phyloP scores from a whole-genome alignment of 441 rosid species.

The Erysimum cheiri region DNA sequence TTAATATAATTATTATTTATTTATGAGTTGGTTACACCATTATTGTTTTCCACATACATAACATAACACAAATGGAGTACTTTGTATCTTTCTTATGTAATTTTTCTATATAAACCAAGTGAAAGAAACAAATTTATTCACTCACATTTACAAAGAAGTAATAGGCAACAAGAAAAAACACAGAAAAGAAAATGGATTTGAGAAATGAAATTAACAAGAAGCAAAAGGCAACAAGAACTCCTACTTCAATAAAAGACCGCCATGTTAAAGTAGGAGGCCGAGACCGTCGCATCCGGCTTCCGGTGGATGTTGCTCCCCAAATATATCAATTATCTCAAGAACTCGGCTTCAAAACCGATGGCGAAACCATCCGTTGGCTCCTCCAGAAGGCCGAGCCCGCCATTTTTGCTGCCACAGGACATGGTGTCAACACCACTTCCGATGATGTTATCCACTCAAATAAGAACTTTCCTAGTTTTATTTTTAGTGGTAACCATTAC shows the following conservation, averaged over 20 bases:
- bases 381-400: conserved; percentile 8
- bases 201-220: background rate
- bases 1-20: background rate
- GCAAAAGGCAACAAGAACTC: background rate
- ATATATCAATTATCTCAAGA: background rate
- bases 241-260: background rate
- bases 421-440: background rate
- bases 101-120: conserved; percentile 3
- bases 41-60: background rate
- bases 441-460: background rate
- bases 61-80: background rate
- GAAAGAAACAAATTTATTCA: background rate
- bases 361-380: conserved; percentile 27
- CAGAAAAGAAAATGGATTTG: background rate
- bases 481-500: background rate
- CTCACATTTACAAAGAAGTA: background rate
- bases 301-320: background rate
- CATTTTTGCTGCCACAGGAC: background rate
- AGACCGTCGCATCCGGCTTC: conserved; percentile 19
- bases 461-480: background rate
- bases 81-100: background rate
- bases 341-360: conserved; percentile 5
- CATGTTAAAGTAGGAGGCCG: conserved; percentile 2
- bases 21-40: background rate
- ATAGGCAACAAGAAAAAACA: background rate